Conservation (phyloP, 1,139 yeast species). For the Diutina catenulata region DNA sequence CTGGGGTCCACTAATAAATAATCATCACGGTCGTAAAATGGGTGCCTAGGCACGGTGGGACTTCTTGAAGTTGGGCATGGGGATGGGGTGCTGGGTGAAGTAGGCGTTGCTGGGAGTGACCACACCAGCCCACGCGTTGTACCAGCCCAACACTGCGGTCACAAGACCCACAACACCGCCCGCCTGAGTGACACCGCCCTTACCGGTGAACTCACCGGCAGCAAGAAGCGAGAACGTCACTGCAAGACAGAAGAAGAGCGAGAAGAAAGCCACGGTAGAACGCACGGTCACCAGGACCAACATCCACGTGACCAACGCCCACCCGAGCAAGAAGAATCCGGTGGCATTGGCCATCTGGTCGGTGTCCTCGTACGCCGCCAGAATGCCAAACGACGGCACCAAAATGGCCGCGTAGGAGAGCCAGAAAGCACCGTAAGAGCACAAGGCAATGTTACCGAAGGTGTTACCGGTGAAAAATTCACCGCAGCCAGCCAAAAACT, state of each 20-base stretch:
- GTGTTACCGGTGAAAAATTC: constrained; percentile 56
- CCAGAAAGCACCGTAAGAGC: constrained; percentile 73
- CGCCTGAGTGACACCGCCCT: constrained; percentile 39
- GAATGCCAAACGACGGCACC: constrained; percentile 43
- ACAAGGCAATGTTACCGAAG: constrained; percentile 52
- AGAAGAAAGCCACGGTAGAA: constrained; percentile 50
- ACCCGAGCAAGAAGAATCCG: constrained; percentile 53
- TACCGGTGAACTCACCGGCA: constrained; percentile 41
- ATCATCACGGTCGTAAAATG: too few relatives aligned
- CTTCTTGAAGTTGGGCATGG: constrained; percentile 15
- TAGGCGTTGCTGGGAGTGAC: constrained; percentile 27
- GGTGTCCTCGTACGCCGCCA: constrained; percentile 33
- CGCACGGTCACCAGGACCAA: constrained; percentile 48
- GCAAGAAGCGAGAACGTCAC: constrained; percentile 46
- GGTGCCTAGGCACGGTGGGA: too few relatives aligned
- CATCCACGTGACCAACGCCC: constrained; percentile 52
- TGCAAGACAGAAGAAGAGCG: constrained; percentile 41
- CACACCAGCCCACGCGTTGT: constrained; percentile 34
- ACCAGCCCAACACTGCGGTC: constrained; percentile 52
- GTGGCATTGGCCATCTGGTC: constrained; percentile 37
- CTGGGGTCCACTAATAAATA: too few relatives aligned
- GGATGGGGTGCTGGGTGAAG: constrained; percentile 22
- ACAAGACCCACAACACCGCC: constrained; percentile 62
- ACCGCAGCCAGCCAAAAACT: constrained; percentile 55
- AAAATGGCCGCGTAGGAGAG: constrained; percentile 49